Evolutionary conservation across 257 asterid genomes (phyloP), one percentile per base, ranked within the genome.

Genomic region (Hygrophila difformis): DNA sequence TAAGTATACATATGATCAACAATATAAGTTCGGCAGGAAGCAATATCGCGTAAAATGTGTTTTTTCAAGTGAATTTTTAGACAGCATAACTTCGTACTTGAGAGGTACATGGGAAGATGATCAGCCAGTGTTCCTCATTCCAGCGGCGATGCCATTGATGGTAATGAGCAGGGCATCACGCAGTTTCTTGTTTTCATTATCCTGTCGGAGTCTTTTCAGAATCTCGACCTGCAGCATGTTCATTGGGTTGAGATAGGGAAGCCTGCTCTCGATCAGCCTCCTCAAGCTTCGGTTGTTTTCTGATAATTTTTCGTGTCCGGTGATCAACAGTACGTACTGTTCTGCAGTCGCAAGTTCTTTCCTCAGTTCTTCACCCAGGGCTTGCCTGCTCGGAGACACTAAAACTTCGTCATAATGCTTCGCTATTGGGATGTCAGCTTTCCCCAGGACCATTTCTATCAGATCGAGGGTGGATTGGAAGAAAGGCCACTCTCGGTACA

Each of bases 141-240:
- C 98, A 42, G 98, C 98, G 40, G 96, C 98, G 49, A 89, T 89
- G 40, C 98, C 98, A 12, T 89, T 89, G 8, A 89, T 75, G 18
- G 93, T 79, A 16, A 89, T 82, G 8, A 85, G 92, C 70, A 89
- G 62, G 6, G 94, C 94, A 52, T 89, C 98, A 48, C 93, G 59
- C 18, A 89, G 78, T 59, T 82, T 74, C 35, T 69, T 68, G 54
- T 89, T 89, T 21, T 85, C 88, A 0, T 79, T 77, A 1, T 89
- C 96, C 1, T 71, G 24, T 18, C 98, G 75, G 64, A 82, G 37
- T 79, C 94, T 77, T 59, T 83, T 85, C 68, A 89, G 55, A 21
- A 89, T 82, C 84, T 89, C 96, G 60, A 89, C 93, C 74, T 82
- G 98, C 76, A 89, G 60, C 87, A 89, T 79, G 29, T 89, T 89